Evolutionary conservation across 129 eudicot species (phyloP).

Genomic region (Flaveria brownii): DNA sequence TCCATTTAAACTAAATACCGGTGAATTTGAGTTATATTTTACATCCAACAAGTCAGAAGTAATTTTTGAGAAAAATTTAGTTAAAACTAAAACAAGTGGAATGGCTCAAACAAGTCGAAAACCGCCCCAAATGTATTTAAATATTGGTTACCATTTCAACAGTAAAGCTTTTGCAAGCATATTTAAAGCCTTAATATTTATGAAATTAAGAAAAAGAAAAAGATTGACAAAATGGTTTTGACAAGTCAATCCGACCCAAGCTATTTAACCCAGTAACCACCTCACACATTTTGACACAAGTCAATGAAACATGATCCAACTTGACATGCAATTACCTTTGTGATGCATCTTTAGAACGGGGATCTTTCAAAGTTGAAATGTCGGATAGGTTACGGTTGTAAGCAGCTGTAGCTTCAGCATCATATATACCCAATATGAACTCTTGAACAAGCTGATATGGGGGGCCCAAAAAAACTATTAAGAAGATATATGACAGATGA

Average conservation of each 20-base stretch:
- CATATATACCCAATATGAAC: constrained; percentile 79
- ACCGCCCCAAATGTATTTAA: neutral
- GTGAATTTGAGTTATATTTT: neutral
- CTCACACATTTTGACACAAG: neutral
- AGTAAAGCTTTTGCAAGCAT: neutral
- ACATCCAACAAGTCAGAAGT: neutral
- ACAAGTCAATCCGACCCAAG: neutral
- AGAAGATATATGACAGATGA: constrained; percentile 1
- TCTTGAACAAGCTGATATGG: constrained; percentile 70
- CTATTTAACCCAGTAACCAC: neutral
- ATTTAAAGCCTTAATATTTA: neutral
- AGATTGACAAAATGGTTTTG: neutral
- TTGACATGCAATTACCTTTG: constrained; percentile 58
- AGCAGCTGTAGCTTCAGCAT: constrained; percentile 82
- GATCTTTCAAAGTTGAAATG: constrained; percentile 85
- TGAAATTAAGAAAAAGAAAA: neutral
- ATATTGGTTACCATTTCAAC: neutral
- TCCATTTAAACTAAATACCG: neutral
- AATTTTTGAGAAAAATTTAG: neutral
- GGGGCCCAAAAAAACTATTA: neutral
- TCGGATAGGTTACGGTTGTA: constrained; percentile 78
- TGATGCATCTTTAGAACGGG: constrained; percentile 94
- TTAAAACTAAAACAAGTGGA: neutral
- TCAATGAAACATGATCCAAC: neutral
- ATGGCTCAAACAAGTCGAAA: neutral